Evolutionary conservation across 768 basidiomycete genomes (phyloP), one percentile per base, ranked within the genome.

Genomic region (Coprinopsis strossmayeri): DNA sequence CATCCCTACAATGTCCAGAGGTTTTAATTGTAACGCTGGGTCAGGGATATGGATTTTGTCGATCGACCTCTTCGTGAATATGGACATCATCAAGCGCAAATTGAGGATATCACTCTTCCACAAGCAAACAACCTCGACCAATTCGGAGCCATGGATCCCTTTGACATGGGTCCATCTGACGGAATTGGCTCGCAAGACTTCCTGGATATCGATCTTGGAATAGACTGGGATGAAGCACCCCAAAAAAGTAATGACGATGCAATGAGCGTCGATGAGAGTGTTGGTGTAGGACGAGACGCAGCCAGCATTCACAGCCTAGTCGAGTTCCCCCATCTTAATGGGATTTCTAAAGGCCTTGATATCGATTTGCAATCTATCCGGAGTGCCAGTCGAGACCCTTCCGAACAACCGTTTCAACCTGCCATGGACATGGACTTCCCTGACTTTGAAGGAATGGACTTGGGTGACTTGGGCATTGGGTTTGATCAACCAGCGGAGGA

Each of bases 181-280:
- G 91, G 88, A 27, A 88, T 93, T 55, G 90, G 87, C 18, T 91
- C 91, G 2, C 86, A 90, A 61, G 89, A 89, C 61, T 87, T 84
- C 59, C 58, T 63, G 46, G 83, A 81, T 34, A 60, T 86, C 24
- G 88, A 90, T 61, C 71, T 92, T 24, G 89, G 84, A 47, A 74
- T 91, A 45, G 80, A 84, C 56, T 87, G 88, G 61, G 90, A 80
- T 39, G 86, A 81, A 51, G 78, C 78, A 37, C 70, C 73, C 10
- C 61, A 60, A 28, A 62, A 62, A 32, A 66, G 67, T 23, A 64
- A 64, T 37, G 76, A 73, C 35, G 83, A 85, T 20, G 69, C 59
- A 45, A 78, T 77, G 69, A 78, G 76, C 49, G 63, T 77, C 5
- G 73, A 73, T 38, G 76, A 66, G 49, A 88, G 85, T 49, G 69